Evolutionary conservation across 441 rosid genomes (phyloP), one percentile per base, ranked within the genome.

Genomic region (Pelargonium fulgidum): DNA sequence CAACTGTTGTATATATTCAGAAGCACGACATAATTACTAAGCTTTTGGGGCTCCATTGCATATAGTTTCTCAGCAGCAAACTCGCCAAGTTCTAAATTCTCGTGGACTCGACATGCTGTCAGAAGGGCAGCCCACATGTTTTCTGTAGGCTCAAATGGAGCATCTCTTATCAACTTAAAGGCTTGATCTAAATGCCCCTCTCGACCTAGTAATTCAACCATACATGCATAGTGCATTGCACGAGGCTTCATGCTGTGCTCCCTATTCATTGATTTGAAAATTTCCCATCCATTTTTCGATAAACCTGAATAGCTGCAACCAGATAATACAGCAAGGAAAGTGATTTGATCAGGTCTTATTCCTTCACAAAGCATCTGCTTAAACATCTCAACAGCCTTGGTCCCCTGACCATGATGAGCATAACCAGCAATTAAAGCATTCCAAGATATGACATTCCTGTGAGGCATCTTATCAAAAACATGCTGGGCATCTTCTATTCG

Each of bases 111-210:
- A 78, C 93, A 85, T 12, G 94, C 98, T 12, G 96, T 90, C 69
- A 93, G 75, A 67, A 90, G 81, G 29, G 97, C 94, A 74, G 91
- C 96, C 98, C 98, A 90, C 96, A 93, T 92, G 65, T 90, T 92
- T 52, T 75, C 83, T 0, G 96, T 90, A 7, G 93, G 87, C 77
- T 84, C 73, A 72, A 90, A 81, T 22, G 92, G 88, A 48, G 94
- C 86, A 67, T 73, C 70, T 75, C 84, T 75, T 56, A 91, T 82
- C 71, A 93, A 76, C 72, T 91, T 87, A 76, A 89, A 83, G 68
- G 96, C 98, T 81, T 93, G 93, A 62, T 93, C 96, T 72, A 93
- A 68, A 63, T 80, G 87, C 68, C 97, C 97, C 17, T 89, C 91
- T 72, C 84, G 85, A 66, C 98, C 96, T 70, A 89, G 71, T 19